Base-by-base conservation (phyloP, 2,329 filamentous ascomycete species). In the Sporothrix euskadiensis region DNA sequence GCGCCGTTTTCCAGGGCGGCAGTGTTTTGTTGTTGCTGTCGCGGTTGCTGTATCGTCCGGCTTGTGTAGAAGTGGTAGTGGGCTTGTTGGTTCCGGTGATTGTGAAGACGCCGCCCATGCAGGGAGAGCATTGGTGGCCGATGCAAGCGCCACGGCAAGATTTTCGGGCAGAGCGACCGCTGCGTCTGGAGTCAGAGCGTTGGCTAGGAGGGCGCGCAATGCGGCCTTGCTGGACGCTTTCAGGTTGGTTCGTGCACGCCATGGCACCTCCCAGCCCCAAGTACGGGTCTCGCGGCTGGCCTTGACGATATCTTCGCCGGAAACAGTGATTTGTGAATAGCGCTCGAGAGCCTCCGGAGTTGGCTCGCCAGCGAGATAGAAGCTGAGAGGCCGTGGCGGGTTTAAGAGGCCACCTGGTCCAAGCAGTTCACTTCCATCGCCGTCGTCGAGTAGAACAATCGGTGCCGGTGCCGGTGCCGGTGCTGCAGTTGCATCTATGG, bases 241-340 rank as follows among this genome's bases (percentile, higher is more conserved):
- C 44, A 88, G 81, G 41, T 80, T 82, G 4, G 81, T 84, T 16
- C 72, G 74, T 10, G 90, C 87, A 73, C 84, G 84, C 89, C 89
- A 91, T 1, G 88, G 88, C 76, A 88, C 82, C 79, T 90, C 88
- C 57, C 88, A 79, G 0, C 88, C 89, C 88, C 88, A 90, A 7
- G 83, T 82, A 26, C 81, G 76, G 78, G 80, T 63, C 77, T 78
- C n/a, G 84, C 84, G 74, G 83, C 80, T 30, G n/a, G 73, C 71
- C 32, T 70, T 57, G 1, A 87, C 70, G 16, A 91, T 79, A 16
- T 87, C 84, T n/a, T 87, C 85, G 6, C 84, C 85, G 41, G 80
- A 85, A 12, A 91, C 80, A 2, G 89, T 87, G 3, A 83, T 82
- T n/a, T 77, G 77, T 41, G 79, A 79, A 73, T 87, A 87, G 75